These are phyloP conservation scores for Cystobasidium tubakii DNA, from an alignment of 768 basidiomycete genomes.

Conservation along the genomic window DNA sequence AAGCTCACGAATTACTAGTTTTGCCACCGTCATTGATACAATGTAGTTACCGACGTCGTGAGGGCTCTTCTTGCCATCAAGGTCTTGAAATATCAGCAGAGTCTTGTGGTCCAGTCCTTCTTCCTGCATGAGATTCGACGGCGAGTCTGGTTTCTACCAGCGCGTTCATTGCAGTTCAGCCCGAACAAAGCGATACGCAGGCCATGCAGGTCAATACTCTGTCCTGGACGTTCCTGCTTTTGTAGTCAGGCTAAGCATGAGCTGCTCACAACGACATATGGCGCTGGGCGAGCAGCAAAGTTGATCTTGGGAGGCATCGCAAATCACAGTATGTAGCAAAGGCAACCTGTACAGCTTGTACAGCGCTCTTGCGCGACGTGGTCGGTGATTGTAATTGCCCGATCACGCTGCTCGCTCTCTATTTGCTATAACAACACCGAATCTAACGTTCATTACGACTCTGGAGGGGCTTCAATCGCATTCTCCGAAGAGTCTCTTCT, in stretches of 20 bases:
- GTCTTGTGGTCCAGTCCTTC: not conserved
- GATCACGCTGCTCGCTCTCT: not conserved
- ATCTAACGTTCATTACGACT: not conserved
- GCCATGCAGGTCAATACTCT: no score
- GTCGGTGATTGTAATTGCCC: not conserved
- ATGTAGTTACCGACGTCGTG: not conserved
- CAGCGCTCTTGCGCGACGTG: no score
- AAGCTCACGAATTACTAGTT: conserved; percentile 18
- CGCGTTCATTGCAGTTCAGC: no score
- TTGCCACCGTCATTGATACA: conserved; percentile 1
- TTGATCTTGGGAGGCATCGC: not conserved
- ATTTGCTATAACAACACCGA: not conserved
- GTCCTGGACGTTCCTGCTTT: no score
- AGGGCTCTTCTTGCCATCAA: not conserved
- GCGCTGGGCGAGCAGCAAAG: conserved; percentile 9
- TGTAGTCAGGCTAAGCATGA: no score
- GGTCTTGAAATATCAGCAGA: conserved; percentile 17
- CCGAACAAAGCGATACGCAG: no score
- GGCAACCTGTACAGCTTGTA: no score
- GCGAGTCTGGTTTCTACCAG: not conserved
- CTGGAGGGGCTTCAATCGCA: not conserved
- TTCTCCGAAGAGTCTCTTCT: not conserved
- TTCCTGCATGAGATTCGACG: not conserved
- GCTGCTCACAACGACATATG: conserved; percentile 8
- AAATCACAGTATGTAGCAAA: not conserved